A percentile compares a stretch with the other conserved stretches of the same genome.
Evolutionary conservation across 2,329 filamentous ascomycete species (phyloP).

Genomic region (Aspergillus sp.): DNA sequence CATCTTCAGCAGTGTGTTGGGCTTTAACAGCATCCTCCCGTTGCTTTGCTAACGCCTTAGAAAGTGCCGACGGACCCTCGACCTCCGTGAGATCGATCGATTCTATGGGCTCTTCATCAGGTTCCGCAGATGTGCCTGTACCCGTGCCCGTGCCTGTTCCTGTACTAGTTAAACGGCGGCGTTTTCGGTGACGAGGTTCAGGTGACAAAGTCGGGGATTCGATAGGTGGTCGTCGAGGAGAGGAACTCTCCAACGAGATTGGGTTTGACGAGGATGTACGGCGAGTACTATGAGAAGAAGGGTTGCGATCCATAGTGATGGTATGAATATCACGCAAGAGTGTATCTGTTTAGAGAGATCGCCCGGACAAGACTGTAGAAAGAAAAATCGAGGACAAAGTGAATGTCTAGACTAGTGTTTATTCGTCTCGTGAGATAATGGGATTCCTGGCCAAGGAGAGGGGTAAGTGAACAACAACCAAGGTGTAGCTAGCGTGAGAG

Average conservation of each 20-base stretch:
- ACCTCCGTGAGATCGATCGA: constrained; percentile 48
- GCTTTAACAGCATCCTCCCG: constrained; percentile 47
- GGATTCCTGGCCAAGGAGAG: too few species aligned
- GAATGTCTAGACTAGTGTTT: too few species aligned
- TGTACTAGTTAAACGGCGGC: constrained; percentile 6
- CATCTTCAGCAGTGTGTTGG: constrained; percentile 30
- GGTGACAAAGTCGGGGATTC: too few species aligned
- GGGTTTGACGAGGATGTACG: not conserved
- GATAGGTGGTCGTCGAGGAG: not conserved
- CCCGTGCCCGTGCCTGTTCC: not conserved
- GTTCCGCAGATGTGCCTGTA: not conserved
- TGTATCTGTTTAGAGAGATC: too few species aligned
- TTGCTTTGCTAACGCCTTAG: constrained; percentile 48
- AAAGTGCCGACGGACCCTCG: constrained; percentile 36
- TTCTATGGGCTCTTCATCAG: constrained; percentile 32
- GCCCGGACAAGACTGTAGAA: too few species aligned
- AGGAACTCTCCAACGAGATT: not conserved
- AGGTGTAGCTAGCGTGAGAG: too few species aligned
- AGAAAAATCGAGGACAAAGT: too few species aligned
- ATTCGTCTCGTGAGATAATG: too few species aligned
- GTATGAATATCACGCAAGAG: too few species aligned
- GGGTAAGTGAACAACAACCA: too few species aligned
- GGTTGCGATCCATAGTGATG: too few species aligned
- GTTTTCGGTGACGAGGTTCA: constrained; percentile 7
- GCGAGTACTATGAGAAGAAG: not conserved